Evolutionary conservation across 2,329 filamentous ascomycete species (phyloP).

Genomic region (Aspergillus quadricinctus): DNA sequence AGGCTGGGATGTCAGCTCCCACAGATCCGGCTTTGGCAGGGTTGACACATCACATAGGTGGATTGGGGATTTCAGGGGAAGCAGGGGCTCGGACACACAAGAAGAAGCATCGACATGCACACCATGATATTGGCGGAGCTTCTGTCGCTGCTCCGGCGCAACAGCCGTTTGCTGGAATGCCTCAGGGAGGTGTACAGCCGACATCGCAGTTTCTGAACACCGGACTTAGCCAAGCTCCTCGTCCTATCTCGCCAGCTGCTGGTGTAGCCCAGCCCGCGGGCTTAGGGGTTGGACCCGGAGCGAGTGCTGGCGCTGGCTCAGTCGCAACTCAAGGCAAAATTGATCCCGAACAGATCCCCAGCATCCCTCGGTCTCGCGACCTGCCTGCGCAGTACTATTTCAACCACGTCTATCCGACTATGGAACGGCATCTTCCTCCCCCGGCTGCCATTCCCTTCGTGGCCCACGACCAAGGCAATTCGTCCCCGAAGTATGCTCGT

Average conservation of each 20-base stretch:
- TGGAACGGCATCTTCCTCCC: conserved; percentile 88
- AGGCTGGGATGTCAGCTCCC: conserved; percentile 20
- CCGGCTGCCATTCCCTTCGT: conserved; percentile 85
- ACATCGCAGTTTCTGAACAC: conserved; percentile 59
- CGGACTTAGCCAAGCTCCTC: conserved; percentile 39
- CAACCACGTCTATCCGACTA: conserved; percentile 85
- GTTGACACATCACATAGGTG: conserved; percentile 66
- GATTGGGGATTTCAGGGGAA: conserved; percentile 62
- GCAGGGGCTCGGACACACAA: conserved; percentile 50
- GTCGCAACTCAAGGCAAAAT: conserved; percentile 69
- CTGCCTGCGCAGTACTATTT: conserved; percentile 77
- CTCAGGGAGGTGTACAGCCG: conserved; percentile 52
- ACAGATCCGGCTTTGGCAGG: conserved; percentile 35
- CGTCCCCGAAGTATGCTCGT: conserved; percentile 88
- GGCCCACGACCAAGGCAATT: conserved; percentile 93
- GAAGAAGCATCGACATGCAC: conserved; percentile 94
- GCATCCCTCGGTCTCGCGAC: conserved; percentile 81
- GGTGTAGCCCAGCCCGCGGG: conserved; percentile 15
- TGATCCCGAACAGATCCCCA: conserved; percentile 88
- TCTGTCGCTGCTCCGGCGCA: conserved; percentile 51
- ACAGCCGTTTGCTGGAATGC: conserved; percentile 66
- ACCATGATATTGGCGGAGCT: conserved; percentile 76
- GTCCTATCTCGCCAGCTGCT: conserved; percentile 27
- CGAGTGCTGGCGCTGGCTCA: conserved; percentile 49
- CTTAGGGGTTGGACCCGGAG: conserved; percentile 24